Conservation (phyloP, 1,284 basidiomycete species). For the Moesziomyces aphidis region DNA sequence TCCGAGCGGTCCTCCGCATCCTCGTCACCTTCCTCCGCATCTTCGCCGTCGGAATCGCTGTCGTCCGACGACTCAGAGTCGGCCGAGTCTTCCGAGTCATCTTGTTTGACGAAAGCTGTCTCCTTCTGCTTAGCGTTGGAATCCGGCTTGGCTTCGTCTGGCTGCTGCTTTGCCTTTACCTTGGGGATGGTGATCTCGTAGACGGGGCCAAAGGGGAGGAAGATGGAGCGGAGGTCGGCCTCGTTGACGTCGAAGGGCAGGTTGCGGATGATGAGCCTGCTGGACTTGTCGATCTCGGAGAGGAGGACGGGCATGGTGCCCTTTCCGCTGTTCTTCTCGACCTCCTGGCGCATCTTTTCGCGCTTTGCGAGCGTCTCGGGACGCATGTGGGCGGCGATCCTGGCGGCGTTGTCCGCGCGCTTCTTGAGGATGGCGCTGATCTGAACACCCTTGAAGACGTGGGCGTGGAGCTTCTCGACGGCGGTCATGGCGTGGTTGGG, state of each 20-base stretch:
- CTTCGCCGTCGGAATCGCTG: conserved; percentile 14
- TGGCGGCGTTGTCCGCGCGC: conserved; percentile 74
- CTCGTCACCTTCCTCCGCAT: conserved; percentile 12
- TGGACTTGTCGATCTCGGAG: conserved; percentile 66
- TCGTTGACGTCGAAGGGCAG: conserved; percentile 77
- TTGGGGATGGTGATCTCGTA: conserved; percentile 84
- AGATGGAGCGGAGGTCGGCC: conserved; percentile 86
- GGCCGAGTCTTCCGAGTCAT: conserved; percentile 16
- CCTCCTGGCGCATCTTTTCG: conserved; percentile 68
- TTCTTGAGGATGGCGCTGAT: conserved; percentile 93
- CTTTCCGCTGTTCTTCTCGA: conserved; percentile 53
- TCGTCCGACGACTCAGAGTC: conserved; percentile 26
- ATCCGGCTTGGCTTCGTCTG: conserved; percentile 29
- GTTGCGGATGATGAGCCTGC: conserved; percentile 91
- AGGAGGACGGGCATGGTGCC: conserved; percentile 44
- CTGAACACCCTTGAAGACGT: conserved; percentile 89
- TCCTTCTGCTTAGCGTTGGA: conserved; percentile 34
- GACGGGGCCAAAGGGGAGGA: conserved; percentile 89
- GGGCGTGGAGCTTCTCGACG: conserved; percentile 86
- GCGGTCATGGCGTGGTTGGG: conserved; percentile 79
- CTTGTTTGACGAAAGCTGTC: conserved; percentile 1
- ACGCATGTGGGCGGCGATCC: conserved; percentile 71
- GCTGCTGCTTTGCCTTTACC: conserved; percentile 53
- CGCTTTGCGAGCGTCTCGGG: conserved; percentile 68
- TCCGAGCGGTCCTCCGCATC: conserved; percentile 69